A percentile compares a stretch with the other conserved stretches of the same genome.
Evolutionary conservation across 2,329 filamentous ascomycete species (phyloP).

Genomic region (Torrubiella hemipterigena): DNA sequence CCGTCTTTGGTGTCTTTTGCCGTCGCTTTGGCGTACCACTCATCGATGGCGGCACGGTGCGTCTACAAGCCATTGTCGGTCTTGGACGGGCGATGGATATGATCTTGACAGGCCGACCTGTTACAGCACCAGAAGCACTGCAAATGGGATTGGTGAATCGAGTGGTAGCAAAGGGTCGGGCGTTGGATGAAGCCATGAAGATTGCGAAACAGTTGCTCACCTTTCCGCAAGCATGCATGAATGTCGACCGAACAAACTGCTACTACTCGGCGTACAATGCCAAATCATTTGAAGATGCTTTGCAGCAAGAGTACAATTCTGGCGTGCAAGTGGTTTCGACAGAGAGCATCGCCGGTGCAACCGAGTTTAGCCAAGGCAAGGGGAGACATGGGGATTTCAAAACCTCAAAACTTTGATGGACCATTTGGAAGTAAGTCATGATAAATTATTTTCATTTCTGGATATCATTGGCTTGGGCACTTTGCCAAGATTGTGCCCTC

Average conservation of each 20-base stretch:
- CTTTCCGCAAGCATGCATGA: slow-evolving; percentile 42
- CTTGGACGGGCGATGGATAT: slow-evolving; percentile 42
- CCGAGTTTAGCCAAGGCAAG: slow-evolving; percentile 6
- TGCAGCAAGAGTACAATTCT: slow-evolving; percentile 32
- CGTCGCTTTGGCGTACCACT: slow-evolving; percentile 25
- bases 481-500: too few relatives aligned
- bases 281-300: slow-evolving; percentile 33
- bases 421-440: too few relatives aligned
- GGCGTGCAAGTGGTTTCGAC: slow-evolving; percentile 26
- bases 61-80: slow-evolving; percentile 37
- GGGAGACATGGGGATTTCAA: too few relatives aligned
- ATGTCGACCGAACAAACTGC: slow-evolving; percentile 30
- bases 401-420: too few relatives aligned
- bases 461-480: too few relatives aligned
- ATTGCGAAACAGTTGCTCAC: slow-evolving; percentile 32
- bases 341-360: slow-evolving; percentile 24
- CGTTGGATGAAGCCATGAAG: slow-evolving; percentile 32
- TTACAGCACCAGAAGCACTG: slow-evolving; percentile 35
- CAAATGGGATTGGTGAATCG: slow-evolving; percentile 39
- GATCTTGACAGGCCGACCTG: slow-evolving; percentile 40
- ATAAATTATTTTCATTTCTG: too few relatives aligned
- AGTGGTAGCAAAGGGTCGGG: slow-evolving; percentile 36
- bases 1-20: slow-evolving; percentile 43
- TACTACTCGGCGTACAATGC: slow-evolving; percentile 39
- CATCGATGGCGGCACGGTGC: slow-evolving; percentile 34